A percentile compares a stretch with the other conserved stretches of the same genome.
Evolutionary conservation across 2,329 filamentous ascomycete genomes (phyloP).

Genomic region (Pyrenophora teres): DNA sequence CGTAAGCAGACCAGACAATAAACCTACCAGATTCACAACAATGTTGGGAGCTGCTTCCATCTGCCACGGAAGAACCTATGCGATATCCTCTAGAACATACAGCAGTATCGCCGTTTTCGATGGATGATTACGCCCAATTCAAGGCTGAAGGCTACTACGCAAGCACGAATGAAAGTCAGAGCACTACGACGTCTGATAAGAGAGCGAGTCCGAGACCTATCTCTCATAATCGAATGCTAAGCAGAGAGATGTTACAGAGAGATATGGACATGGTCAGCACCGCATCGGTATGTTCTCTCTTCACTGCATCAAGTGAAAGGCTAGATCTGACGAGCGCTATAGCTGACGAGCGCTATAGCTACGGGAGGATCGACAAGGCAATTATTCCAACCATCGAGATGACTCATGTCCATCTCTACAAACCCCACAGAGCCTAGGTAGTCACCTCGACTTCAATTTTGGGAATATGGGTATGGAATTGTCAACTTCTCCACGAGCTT

Average conservation of each 20-base stretch:
- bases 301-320: neutral
- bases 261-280: neutral
- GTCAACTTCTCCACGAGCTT: neutral
- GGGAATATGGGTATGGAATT: neutral
- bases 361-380: neutral
- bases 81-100: neutral
- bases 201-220: too few relatives aligned
- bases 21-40: neutral
- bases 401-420: neutral
- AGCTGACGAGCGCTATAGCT: neutral
- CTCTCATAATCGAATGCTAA: neutral
- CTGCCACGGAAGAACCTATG: neutral
- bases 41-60: neutral
- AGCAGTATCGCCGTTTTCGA: neutral
- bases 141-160: neutral
- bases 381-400: neutral
- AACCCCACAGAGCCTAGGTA: neutral
- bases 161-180: neutral
- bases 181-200: neutral
- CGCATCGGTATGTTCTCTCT: neutral
- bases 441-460: neutral
- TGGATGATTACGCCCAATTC: neutral
- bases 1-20: neutral
- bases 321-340: neutral
- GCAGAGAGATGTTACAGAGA: neutral